Evolutionary conservation across 2,329 filamentous ascomycete genomes (phyloP).

Genomic region (Pseudocercospora macadamiae): DNA sequence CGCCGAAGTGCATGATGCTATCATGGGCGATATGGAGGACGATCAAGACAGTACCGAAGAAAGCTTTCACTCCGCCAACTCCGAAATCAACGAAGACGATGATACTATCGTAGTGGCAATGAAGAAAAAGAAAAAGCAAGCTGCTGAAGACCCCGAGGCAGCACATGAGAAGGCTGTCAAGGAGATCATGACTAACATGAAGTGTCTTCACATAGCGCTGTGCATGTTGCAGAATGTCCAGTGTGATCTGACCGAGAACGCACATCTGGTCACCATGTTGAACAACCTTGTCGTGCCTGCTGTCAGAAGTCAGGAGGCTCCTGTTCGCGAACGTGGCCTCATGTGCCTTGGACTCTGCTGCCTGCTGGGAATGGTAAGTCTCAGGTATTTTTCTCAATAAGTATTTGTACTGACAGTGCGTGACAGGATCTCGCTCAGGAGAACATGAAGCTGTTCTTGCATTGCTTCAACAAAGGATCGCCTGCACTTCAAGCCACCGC

Average conservation of each 20-base stretch:
- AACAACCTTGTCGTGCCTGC: conserved; percentile 96
- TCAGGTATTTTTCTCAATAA: not conserved
- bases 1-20: conserved; percentile 93
- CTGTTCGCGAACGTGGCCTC: conserved; percentile 86
- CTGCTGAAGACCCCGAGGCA: conserved; percentile 61
- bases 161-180: conserved; percentile 74
- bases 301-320: conserved; percentile 88
- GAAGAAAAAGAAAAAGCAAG: conserved; percentile 49
- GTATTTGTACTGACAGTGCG: conserved; percentile 17
- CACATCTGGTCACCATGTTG: conserved; percentile 92
- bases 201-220: conserved; percentile 94
- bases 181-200: conserved; percentile 97
- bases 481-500: conserved; percentile 86
- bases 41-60: conserved; percentile 56
- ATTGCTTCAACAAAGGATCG: conserved; percentile 93
- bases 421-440: conserved; percentile 78
- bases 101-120: conserved; percentile 39
- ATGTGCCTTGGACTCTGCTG: conserved; percentile 89
- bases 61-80: conserved; percentile 92
- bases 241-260: conserved; percentile 84
- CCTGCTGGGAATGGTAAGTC: conserved; percentile 74
- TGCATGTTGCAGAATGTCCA: conserved; percentile 95
- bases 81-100: conserved; percentile 73
- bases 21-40: conserved; percentile 71
- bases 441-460: conserved; percentile 89